Evolutionary conservation across 805 yeast species (phyloP), one percentile per base, ranked within the genome.

Genomic region (Schwanniomyces sp.): DNA sequence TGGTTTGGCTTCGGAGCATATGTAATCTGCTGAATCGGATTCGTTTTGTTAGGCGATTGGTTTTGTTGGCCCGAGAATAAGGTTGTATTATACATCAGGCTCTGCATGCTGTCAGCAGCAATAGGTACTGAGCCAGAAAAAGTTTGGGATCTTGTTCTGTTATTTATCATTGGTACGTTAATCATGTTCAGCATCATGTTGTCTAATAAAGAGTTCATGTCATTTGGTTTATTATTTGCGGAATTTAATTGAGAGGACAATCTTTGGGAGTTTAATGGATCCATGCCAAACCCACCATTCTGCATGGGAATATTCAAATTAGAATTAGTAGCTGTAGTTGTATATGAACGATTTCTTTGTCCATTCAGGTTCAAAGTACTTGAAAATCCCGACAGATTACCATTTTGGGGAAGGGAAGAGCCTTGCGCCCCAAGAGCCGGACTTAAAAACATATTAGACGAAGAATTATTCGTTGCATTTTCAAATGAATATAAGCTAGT

Each of bases 341-440:
- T 79, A 55, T 78, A 79, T 1, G 84, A 79, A 53, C 85, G 68
- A 47, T 76, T 69, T 61, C 81, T 67, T 41, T 41, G 49, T 32
- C 34, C 36, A 41, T 39, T 48, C 40, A 41, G 37, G 34, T 37
- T 49, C 25, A 54, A 36, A 3, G 41, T 28, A 46, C 41, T 48
- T 50, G 42, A 30, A 21, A 24, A 11, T 7, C 39, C 17, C 57
- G 60, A 37, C 50, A 60, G 44, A 48, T 57, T 41, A 41, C 49
- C 47, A 45, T 43, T 45, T 28, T 26, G 45, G 32, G 44, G 34
- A 27, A 38, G 37, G 4, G 56, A 26, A 11, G 45, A 41, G n/a
- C 44, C 45, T 28, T 49, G 56, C 14, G 54, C 50, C 1, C 47
- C 24, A 10, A 52, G 43, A 5, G 47, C 34, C 7, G 59, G 59